A percentile compares a stretch with the other conserved stretches of the same genome.
phyloP scores from a whole-genome alignment of 805 yeast genomes.

The Zygoascus ofunaensis region DNA sequence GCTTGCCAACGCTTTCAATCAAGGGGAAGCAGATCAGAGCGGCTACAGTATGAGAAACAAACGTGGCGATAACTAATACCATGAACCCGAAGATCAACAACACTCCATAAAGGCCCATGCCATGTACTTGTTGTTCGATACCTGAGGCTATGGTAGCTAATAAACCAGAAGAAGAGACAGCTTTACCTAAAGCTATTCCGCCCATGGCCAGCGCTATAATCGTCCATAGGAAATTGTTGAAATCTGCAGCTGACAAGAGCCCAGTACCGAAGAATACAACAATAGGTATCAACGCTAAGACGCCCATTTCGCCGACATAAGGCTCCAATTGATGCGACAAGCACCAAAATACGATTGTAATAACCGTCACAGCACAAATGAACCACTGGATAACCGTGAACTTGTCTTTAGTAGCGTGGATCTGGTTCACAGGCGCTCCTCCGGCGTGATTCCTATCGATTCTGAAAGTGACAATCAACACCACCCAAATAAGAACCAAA shows the following conservation, averaged over 20 bases:
- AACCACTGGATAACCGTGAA: slow-evolving; percentile 70
- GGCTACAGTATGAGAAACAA: slow-evolving; percentile 95
- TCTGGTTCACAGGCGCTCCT: slow-evolving; percentile 38
- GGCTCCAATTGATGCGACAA: slow-evolving; percentile 64
- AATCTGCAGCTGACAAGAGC: slow-evolving; percentile 75
- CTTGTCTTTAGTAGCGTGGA: slow-evolving; percentile 57
- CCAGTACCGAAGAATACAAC: slow-evolving; percentile 92
- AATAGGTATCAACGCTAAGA: slow-evolving; percentile 81
- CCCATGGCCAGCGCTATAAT: slow-evolving; percentile 96
- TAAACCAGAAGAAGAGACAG: slow-evolving; percentile 85
- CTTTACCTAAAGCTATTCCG: slow-evolving; percentile 90
- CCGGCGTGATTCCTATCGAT: slow-evolving; percentile 28
- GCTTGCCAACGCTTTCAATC: slow-evolving; percentile 79
- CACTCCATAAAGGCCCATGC: slow-evolving; percentile 62
- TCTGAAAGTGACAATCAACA: slow-evolving; percentile 54
- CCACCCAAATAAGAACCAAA: slow-evolving; percentile 61
- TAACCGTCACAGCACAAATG: slow-evolving; percentile 53
- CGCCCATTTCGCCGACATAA: slow-evolving; percentile 92
- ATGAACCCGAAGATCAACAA: slow-evolving; percentile 72
- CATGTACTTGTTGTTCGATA: slow-evolving; percentile 58
- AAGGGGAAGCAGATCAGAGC: slow-evolving; percentile 88
- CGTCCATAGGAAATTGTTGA: slow-evolving; percentile 94
- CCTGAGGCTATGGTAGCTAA: slow-evolving; percentile 64
- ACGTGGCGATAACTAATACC: slow-evolving; percentile 74
- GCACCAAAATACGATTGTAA: slow-evolving; percentile 86